Evolutionary conservation across 2,329 filamentous ascomycete genomes (phyloP), one percentile per base, ranked within the genome.

Genomic region (Pestalotiopsis sp.): DNA sequence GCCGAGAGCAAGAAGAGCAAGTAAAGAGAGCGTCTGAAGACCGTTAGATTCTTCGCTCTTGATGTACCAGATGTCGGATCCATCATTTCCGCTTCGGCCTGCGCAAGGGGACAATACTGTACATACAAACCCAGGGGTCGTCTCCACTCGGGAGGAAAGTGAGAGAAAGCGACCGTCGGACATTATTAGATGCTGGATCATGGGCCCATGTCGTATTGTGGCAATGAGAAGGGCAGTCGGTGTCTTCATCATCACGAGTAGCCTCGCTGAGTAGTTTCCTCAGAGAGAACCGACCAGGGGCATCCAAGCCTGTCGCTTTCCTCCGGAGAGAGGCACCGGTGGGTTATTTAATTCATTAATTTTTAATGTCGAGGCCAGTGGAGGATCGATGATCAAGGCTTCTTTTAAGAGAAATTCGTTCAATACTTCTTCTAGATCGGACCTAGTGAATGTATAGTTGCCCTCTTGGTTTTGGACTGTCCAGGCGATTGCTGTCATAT

Each of bases 1-100:
- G 57, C 48, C n/a, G 74, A 73, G 7, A 77, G 75, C 35, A 87
- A 87, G 81, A 87, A 86, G 81, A 80, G 75, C 65, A 78, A 78
- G 66, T 82, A 77, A 70, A 20, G 22, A 39, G 10, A 14, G 17
- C 22, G 44, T n/a, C n/a, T 52, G 2, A 52, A 52, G 30, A 35
- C 30, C 30, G 9, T 35, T 7, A 9, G 2, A 35, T 1, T 9
- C 26, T 30, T 9, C 40, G 40, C 40, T 2, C 3, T 44, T 44
- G 17, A 44, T 14, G 3, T 1, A 17, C 17, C 13, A 6, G 13
- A 17, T 4, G 40, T 3, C 13, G 40, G 17, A 4, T 4, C 40
- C 2, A 44, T 14, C 3, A 3, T 17, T 44, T 13, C 17, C 40
- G 40, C 40, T 44, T 44, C 17, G 13, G 17, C 40, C 11, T 17